Base-by-base conservation (phyloP, 768 basidiomycete genomes). In the Leccinum sublutescens region DNA sequence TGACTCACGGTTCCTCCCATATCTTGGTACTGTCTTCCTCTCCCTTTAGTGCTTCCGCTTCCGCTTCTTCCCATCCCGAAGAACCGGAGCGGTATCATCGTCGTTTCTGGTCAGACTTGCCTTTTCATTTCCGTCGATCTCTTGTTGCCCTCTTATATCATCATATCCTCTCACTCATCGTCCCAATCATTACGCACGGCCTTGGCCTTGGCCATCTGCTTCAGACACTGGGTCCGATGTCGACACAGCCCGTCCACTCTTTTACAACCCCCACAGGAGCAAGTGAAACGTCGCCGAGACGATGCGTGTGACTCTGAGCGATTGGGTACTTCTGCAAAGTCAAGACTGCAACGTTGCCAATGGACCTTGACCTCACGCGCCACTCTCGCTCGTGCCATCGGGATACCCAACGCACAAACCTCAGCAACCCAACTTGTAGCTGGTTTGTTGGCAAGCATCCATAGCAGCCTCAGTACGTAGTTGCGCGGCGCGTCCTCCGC, bases 401-500 rank as follows among this genome's bases (percentile, higher is more conserved):
- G 11, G 48, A 0, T 12, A 34, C 33, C 11, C 12, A 12, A 12
- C 10, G 4, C 25, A 25, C 29, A 5, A 33, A 29, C 2, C 29
- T 29, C 29, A 29, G 29, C 29, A 29, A 29, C 29, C 29, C 29
- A 29, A 12, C 0, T 34, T 11, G 4, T 17, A 45, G 7, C 21
- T 9, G 50, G 36, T 34, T 34, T 0, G 27, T 94, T 95, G 40
- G 85, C 77, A 9, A 25, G 25, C 67, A 91, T 78, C 23, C 89
- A 85, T 1, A 92, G 75, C 0, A 83, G 64, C 0, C 85, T 91
- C 25, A 94, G 79, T 31, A 84, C 64, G 62, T 82, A 86, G 73
- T 82, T 88, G 55, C 86, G 80, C 29, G 64, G 71, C 7, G 64
- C 45, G 64, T 70, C 67, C n/a, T 65, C 63, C 21, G 29, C 29